Evolutionary conservation across 1,284 basidiomycete genomes (phyloP).

Genomic region (Cutaneotrichosporon sp.): DNA sequence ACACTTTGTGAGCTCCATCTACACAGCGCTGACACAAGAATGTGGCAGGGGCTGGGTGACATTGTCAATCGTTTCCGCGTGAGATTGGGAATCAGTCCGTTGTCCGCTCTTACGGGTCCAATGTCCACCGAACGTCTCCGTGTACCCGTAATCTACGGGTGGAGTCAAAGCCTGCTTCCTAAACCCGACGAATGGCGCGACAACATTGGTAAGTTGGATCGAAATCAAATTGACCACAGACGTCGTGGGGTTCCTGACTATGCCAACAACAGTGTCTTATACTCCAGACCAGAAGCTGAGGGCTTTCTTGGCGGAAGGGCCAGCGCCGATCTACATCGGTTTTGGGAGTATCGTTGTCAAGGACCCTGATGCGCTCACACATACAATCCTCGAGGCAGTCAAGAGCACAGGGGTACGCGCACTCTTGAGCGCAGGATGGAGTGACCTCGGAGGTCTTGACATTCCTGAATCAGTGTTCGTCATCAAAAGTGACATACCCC

Average conservation of each 20-base stretch:
- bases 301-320: constrained; percentile 58
- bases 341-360: constrained; percentile 67
- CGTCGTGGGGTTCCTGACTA: constrained; percentile 61
- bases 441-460: constrained; percentile 56
- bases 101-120: constrained; percentile 59
- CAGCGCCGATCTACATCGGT: constrained; percentile 61
- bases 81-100: constrained; percentile 58
- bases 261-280: constrained; percentile 4
- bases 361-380: constrained; percentile 58
- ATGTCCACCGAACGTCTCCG: constrained; percentile 61
- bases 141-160: constrained; percentile 69
- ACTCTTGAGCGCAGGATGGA: constrained; percentile 64
- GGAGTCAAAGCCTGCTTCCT: constrained; percentile 63
- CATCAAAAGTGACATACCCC: constrained; percentile 60
- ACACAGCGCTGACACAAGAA: constrained; percentile 3
- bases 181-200: constrained; percentile 66
- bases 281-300: constrained; percentile 49
- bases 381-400: constrained; percentile 62
- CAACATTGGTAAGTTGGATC: constrained; percentile 57
- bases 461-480: constrained; percentile 62
- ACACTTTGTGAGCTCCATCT: constrained; percentile 51
- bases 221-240: constrained; percentile 50
- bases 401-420: constrained; percentile 60
- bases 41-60: constrained; percentile 58
- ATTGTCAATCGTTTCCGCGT: constrained; percentile 63